These are phyloP conservation scores for Isatis tinctoria DNA, from an alignment of 345 rosid species.

Conservation along the genomic window DNA sequence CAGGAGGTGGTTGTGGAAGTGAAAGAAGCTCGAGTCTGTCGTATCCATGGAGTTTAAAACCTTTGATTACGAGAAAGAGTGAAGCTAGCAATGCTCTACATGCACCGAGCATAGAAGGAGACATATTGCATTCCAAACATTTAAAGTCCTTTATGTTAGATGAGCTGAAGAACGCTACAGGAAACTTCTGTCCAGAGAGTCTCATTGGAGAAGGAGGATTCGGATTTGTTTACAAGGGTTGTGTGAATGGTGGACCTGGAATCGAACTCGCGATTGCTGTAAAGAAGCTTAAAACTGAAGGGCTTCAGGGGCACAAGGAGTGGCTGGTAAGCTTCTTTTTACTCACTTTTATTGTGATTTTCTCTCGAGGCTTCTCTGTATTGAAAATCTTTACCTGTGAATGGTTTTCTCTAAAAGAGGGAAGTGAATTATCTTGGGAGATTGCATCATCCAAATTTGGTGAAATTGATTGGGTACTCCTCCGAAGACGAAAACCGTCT, in stretches of 20 bases:
- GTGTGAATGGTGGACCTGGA: constrained; percentile 55
- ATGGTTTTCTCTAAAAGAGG: constrained; percentile 36
- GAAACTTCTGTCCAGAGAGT: constrained; percentile 57
- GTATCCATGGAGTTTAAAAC: constrained; percentile 30
- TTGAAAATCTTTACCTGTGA: neutral
- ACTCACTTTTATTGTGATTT: neutral
- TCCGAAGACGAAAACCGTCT: constrained; percentile 58
- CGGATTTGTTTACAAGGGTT: constrained; percentile 79
- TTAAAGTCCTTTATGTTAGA: constrained; percentile 49
- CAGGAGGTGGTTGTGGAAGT: constrained; percentile 8
- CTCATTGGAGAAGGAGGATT: constrained; percentile 93
- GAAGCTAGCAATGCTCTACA: constrained; percentile 27
- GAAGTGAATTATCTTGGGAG: constrained; percentile 73
- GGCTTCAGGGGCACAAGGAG: constrained; percentile 83
- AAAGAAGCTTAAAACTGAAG: constrained; percentile 68
- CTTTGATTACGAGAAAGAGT: constrained; percentile 5
- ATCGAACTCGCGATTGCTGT: constrained; percentile 57
- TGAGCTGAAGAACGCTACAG: constrained; percentile 62
- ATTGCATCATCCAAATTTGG: constrained; percentile 76
- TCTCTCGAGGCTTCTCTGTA: neutral
- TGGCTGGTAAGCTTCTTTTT: constrained; percentile 60
- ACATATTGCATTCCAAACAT: constrained; percentile 44
- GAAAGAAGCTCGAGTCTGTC: constrained; percentile 16
- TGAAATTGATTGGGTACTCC: constrained; percentile 74
- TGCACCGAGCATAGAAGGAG: constrained; percentile 41